Base-by-base conservation (phyloP, 2,329 filamentous ascomycete species). In the Penicillium sp. region DNA sequence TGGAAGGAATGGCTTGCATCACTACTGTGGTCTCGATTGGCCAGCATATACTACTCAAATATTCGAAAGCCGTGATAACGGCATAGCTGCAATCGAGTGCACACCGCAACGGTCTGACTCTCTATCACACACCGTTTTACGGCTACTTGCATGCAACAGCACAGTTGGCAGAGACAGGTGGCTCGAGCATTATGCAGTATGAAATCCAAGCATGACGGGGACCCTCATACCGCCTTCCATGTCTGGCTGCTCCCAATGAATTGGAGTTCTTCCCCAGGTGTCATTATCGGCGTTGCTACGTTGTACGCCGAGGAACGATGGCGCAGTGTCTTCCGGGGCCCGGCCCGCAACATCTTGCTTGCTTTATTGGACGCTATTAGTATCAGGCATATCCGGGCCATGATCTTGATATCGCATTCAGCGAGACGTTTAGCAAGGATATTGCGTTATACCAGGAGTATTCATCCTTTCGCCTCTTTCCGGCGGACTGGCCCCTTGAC, bases 181-280 rank as follows among this genome's bases (percentile, higher is more conserved):
- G 19, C 29, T 11, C 25, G 13, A 25, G 27, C 4, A 25, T 11
- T 11, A 19, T 18, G 18, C 29, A 29, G 29, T 30, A 45, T 19
- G 13, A 13, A 37, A 31, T 48, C 42, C 42, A 50, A 50, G 54
- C 42, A 44, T 19, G 16, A 28, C 46, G 42, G 16, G 45, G 25
- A 27, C 29, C 34, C 30, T n/a, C 37, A 54, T 52, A 59, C 55
- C 57, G 55, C 51, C 43, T 48, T 56, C 52, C 41, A 30, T 22
- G 22, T 27, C 31, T 37, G 46, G 44, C 38, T 45, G 28, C 43
- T 46, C 35, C 57, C 47, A 52, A 53, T 52, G 41, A 40, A 31
- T 27, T 42, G 19, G 28, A 33, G 11, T 29, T 40, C 30, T 22
- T 40, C 9, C 53, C 57, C 57, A 61, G 55, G 58, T 61, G 57